These are phyloP conservation scores for Rhododendron henanense DNA, from an alignment of 148 eudicot species.

Conservation along the genomic window DNA sequence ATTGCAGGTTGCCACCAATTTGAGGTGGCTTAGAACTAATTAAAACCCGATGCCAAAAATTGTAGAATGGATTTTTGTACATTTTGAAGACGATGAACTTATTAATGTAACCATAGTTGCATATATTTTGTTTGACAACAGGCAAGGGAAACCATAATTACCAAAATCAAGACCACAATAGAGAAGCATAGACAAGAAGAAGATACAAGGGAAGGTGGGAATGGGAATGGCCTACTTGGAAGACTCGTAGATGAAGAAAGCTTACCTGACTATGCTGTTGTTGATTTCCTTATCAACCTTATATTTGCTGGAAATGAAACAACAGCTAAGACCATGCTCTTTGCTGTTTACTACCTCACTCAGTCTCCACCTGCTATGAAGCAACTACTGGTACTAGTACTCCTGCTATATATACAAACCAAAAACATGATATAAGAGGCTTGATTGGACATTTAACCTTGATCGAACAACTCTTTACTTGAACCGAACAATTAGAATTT, in stretches of 20 bases:
- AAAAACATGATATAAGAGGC: not conserved
- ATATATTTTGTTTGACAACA: slow-evolving; percentile 3
- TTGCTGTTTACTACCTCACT: slow-evolving; percentile 51
- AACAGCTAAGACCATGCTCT: slow-evolving; percentile 56
- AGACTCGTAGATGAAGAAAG: slow-evolving; percentile 46
- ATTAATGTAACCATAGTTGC: not conserved
- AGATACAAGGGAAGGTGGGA: not conserved
- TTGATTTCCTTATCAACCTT: slow-evolving; percentile 52
- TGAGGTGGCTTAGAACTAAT: too few relatives aligned
- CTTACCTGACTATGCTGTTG: slow-evolving; percentile 36
- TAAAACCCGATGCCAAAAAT: too few relatives aligned
- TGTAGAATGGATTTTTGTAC: not conserved
- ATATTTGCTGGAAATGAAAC: slow-evolving; percentile 62
- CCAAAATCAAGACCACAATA: slow-evolving; percentile 37
- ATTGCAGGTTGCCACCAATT: too few relatives aligned
- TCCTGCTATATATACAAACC: not conserved
- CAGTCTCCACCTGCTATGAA: slow-evolving; percentile 38
- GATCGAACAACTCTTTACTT: not conserved
- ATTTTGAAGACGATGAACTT: not conserved
- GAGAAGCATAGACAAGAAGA: slow-evolving; percentile 15
- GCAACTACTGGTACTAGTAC: slow-evolving; percentile 35
- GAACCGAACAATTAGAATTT: not conserved
- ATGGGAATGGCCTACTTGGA: slow-evolving; percentile 37
- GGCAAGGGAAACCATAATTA: slow-evolving; percentile 47
- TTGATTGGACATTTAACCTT: not conserved